Evolutionary conservation across 441 rosid genomes (phyloP).

Genomic region (Aleurites moluccanus): DNA sequence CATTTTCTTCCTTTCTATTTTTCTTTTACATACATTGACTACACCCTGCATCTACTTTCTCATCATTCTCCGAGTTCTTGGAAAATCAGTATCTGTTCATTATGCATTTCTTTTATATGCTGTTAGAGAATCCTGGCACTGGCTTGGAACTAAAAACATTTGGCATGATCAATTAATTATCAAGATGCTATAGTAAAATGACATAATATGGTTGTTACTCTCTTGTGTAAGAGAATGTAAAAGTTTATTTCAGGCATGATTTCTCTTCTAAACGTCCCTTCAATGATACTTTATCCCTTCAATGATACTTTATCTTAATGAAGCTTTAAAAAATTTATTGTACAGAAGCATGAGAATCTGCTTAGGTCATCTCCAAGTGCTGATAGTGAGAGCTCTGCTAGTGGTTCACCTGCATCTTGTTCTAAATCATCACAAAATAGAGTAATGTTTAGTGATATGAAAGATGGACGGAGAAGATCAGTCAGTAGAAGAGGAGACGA

Average conservation of each 20-base stretch:
- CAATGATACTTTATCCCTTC: no score
- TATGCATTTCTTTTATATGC: not conserved
- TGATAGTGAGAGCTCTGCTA: conserved; percentile 64
- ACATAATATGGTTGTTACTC: not conserved
- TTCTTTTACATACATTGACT: not conserved
- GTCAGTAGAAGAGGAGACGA: conserved; percentile 52
- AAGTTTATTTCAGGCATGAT: not conserved
- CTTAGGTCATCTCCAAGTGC: conserved; percentile 47
- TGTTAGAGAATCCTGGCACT: not conserved
- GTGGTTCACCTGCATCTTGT: conserved; percentile 67
- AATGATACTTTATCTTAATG: not conserved
- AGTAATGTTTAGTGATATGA: conserved; percentile 35
- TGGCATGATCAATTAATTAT: not conserved
- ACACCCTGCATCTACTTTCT: not conserved
- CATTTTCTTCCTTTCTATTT: not conserved
- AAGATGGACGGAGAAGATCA: conserved; percentile 59
- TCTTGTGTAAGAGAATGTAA: not conserved
- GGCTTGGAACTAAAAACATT: not conserved
- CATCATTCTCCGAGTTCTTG: not conserved
- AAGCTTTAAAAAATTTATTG: not conserved
- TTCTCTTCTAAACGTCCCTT: conserved; percentile 5
- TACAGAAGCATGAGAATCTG: conserved; percentile 80
- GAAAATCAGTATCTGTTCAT: not conserved
- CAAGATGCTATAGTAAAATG: not conserved
- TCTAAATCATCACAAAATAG: conserved; percentile 56